A percentile compares a stretch with the other conserved stretches of the same genome.
Conservation (phyloP, 1,139 yeast genomes). For the Zygosaccharomyces sapae region DNA sequence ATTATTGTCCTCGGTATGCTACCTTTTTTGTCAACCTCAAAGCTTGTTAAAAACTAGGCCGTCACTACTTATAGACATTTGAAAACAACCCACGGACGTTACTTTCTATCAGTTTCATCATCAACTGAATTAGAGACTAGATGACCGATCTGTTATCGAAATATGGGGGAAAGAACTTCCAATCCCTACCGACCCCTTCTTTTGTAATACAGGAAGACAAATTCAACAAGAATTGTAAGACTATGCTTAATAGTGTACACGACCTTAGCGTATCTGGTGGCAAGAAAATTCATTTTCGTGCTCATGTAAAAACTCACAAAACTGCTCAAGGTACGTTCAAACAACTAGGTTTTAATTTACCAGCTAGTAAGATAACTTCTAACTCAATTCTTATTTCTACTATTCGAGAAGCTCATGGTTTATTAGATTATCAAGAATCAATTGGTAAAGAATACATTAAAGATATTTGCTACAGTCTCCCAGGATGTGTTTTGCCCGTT, state of each 20-base stretch:
- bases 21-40: no score
- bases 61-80: no score
- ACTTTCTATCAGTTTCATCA: not conserved
- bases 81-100: not conserved
- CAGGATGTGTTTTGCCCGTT: constrained; percentile 51
- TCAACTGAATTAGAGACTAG: not conserved
- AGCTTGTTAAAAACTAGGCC: no score
- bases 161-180: constrained; percentile 22
- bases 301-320: constrained; percentile 77
- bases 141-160: constrained; percentile 18
- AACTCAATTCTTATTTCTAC: constrained; percentile 67
- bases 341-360: constrained; percentile 45
- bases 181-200: constrained; percentile 52
- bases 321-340: constrained; percentile 45
- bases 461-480: constrained; percentile 65
- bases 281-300: constrained; percentile 45
- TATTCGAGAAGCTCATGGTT: constrained; percentile 58
- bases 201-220: constrained; percentile 43
- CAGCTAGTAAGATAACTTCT: constrained; percentile 39
- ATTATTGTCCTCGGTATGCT: no score
- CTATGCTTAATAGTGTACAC: constrained; percentile 39
- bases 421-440: constrained; percentile 42
- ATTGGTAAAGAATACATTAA: constrained; percentile 43
- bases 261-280: constrained; percentile 21
- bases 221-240: constrained; percentile 39